Conservation (phyloP, 2,329 filamentous ascomycete genomes). For the Phaeoacremonium minimum region DNA sequence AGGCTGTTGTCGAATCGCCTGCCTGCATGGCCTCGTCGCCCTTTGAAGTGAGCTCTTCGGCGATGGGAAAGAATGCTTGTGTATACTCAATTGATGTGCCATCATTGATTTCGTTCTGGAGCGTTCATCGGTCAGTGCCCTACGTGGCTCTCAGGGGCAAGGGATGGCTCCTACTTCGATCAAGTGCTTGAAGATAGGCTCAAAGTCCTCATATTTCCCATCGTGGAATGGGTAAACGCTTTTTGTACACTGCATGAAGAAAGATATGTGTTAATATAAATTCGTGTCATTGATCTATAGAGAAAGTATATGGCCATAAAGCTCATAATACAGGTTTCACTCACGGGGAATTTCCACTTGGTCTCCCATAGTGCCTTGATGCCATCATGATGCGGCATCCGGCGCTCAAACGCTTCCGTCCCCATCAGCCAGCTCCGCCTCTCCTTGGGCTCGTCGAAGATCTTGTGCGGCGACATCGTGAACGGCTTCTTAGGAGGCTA, state of each 20-base stretch:
- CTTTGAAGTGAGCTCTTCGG: conserved; percentile 47
- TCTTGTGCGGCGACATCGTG: conserved; percentile 24
- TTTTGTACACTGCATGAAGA: conserved; percentile 43
- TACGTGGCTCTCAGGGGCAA: conserved; percentile 3
- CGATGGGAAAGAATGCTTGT: conserved; percentile 55
- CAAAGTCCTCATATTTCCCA: conserved; percentile 62
- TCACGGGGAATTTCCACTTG: conserved; percentile 67
- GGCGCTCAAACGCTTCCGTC: conserved; percentile 11
- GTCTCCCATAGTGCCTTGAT: conserved; percentile 66
- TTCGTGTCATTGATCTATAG: too few relatives aligned
- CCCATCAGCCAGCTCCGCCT: conserved; percentile 23
- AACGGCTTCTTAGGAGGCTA: conserved; percentile 10
- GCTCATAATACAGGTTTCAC: conserved; percentile 15
- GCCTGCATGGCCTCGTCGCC: conserved; percentile 45
- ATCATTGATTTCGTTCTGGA: conserved; percentile 55
- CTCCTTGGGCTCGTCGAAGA: not conserved
- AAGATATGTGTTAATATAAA: too few relatives aligned
- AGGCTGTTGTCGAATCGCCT: conserved; percentile 48
- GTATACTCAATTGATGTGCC: conserved; percentile 64
- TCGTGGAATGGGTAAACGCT: conserved; percentile 74
- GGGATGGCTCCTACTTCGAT: conserved; percentile 37
- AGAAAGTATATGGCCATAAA: too few relatives aligned
- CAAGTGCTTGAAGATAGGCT: conserved; percentile 62
- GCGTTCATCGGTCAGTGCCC: conserved; percentile 2
- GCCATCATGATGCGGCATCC: conserved; percentile 5